Conservation (phyloP, 2,329 filamentous ascomycete species). For the Periglandula ipomoeae region DNA sequence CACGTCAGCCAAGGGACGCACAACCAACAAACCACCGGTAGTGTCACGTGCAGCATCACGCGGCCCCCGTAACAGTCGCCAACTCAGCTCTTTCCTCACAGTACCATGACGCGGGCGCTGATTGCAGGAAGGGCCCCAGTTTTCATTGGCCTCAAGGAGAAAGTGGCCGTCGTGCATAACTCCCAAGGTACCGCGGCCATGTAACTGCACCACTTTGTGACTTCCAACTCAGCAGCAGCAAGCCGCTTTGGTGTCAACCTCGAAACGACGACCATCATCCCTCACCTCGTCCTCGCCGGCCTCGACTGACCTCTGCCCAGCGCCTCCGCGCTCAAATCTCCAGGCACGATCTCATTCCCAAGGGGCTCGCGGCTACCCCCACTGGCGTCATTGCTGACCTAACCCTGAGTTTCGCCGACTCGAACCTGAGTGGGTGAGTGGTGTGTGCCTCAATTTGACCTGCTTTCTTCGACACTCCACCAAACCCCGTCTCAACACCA, state of each 20-base stretch:
- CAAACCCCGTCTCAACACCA: slow-evolving; percentile 5
- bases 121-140: slow-evolving; percentile 7
- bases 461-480: slow-evolving; percentile 12
- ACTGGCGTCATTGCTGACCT: slow-evolving; percentile 31
- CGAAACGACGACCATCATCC: neutral
- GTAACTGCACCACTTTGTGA: slow-evolving; percentile 24
- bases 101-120: neutral
- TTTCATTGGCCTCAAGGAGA: slow-evolving; percentile 12
- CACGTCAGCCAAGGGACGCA: no score
- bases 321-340: neutral
- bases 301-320: neutral
- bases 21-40: no score
- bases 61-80: neutral
- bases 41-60: slow-evolving; percentile 3
- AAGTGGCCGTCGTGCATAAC: slow-evolving; percentile 17
- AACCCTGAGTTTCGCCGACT: slow-evolving; percentile 24
- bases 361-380: slow-evolving; percentile 8
- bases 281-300: neutral
- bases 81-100: neutral
- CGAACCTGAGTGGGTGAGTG: slow-evolving; percentile 14
- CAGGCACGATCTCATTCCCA: neutral
- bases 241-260: slow-evolving; percentile 4
- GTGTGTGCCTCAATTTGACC: slow-evolving; percentile 28
- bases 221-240: slow-evolving; percentile 16
- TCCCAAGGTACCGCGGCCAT: slow-evolving; percentile 23